These are phyloP conservation scores for Myrica gale DNA, from an alignment of 306 rosid species.

Conservation along the genomic window DNA sequence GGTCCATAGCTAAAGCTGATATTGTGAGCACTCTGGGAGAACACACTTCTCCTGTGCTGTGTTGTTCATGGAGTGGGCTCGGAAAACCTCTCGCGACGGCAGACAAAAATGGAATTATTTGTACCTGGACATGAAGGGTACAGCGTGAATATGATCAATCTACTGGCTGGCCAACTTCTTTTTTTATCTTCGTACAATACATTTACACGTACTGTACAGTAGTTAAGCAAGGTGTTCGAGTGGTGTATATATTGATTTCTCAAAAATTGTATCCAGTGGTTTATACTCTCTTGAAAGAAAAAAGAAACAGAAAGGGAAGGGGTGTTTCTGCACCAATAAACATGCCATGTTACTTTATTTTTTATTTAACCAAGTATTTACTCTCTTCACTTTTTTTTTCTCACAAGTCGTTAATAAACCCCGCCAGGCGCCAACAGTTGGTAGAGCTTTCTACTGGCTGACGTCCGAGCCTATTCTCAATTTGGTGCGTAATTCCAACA, in stretches of 20 bases:
- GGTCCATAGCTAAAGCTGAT: slow-evolving; percentile 75
- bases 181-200: neutral
- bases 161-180: neutral
- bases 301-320: neutral
- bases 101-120: slow-evolving; percentile 79
- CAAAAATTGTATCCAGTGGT: slow-evolving; percentile 3
- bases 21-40: slow-evolving; percentile 81
- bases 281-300: neutral
- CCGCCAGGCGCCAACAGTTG: too few species aligned
- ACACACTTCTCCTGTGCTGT: slow-evolving; percentile 72
- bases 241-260: slow-evolving; percentile 27
- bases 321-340: too few species aligned
- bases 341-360: too few species aligned
- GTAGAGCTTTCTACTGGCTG: too few species aligned
- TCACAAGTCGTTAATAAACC: too few species aligned
- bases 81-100: slow-evolving; percentile 91
- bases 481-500: too few species aligned
- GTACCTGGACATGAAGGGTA: slow-evolving; percentile 61
- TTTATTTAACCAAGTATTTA: too few species aligned
- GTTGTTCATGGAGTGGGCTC: slow-evolving; percentile 88
- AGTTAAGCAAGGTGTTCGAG: slow-evolving; percentile 1
- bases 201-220: slow-evolving; percentile 15
- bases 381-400: too few species aligned
- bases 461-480: too few species aligned
- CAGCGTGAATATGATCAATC: neutral